Conservation (phyloP, 306 rosid genomes). For the Boehmeria nivea region DNA sequence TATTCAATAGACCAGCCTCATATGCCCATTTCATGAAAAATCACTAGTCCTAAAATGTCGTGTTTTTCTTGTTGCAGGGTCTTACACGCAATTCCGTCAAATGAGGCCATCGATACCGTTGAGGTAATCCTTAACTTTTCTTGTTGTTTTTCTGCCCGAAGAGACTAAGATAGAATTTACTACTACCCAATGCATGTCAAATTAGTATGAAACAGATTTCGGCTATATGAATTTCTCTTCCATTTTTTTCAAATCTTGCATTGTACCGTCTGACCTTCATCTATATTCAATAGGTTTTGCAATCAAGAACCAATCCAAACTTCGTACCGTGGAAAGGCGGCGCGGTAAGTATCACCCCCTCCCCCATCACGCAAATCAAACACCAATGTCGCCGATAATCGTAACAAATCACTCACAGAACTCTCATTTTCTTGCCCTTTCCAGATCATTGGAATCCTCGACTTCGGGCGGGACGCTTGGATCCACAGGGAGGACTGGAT, state of each 20-base stretch:
- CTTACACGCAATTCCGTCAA: slow-evolving; percentile 83
- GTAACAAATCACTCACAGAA: neutral
- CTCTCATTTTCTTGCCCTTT: neutral
- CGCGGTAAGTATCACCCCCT: slow-evolving; percentile 56
- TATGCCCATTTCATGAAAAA: too few relatives aligned
- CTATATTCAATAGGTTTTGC: slow-evolving; percentile 61
- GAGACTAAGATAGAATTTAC: too few relatives aligned
- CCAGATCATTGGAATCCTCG: slow-evolving; percentile 88
- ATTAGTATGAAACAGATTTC: neutral
- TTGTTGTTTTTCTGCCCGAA: slow-evolving; percentile 1
- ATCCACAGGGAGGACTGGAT: slow-evolving; percentile 84
- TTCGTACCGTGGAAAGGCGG: slow-evolving; percentile 92
- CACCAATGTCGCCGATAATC: neutral
- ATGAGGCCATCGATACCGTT: slow-evolving; percentile 91
- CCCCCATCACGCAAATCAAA: neutral
- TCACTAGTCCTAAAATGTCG: neutral
- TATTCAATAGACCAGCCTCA: neutral
- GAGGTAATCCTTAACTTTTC: slow-evolving; percentile 42
- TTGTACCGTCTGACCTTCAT: slow-evolving; percentile 9
- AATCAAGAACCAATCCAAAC: slow-evolving; percentile 68
- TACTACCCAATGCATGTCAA: neutral
- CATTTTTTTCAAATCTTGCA: neutral
- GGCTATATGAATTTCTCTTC: neutral
- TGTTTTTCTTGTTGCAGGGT: slow-evolving; percentile 47
- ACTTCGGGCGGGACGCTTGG: slow-evolving; percentile 88